Percentiles rank a stretch among this genome's conserved stretches.
Conservation (phyloP, 768 basidiomycete species). For the Mycena alexandri region DNA sequence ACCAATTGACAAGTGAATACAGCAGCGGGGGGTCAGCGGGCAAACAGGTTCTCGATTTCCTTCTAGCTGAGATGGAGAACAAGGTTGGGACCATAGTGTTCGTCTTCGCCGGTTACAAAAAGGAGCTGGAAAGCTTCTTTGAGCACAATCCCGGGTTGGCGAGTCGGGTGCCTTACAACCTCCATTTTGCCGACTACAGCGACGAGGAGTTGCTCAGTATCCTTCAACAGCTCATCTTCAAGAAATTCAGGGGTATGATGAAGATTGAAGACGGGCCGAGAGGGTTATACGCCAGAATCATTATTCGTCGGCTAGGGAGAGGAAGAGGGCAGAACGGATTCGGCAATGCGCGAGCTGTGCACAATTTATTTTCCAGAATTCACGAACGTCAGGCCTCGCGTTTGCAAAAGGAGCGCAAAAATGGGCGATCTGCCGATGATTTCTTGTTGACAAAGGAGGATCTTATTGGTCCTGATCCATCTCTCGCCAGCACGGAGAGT, state of each 20-base stretch:
- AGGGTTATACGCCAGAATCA: slow-evolving; percentile 68
- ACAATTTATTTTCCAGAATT: slow-evolving; percentile 62
- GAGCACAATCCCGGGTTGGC: slow-evolving; percentile 80
- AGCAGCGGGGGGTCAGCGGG: slow-evolving; percentile 52
- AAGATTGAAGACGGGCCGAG: slow-evolving; percentile 64
- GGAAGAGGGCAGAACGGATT: slow-evolving; percentile 70
- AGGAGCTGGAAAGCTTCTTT: slow-evolving; percentile 82
- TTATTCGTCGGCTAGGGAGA: slow-evolving; percentile 68
- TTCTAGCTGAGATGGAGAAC: slow-evolving; percentile 83
- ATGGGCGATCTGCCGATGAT: slow-evolving; percentile 59
- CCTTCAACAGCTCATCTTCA: slow-evolving; percentile 60
- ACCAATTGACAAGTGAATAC: slow-evolving; percentile 66
- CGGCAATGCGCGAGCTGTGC: slow-evolving; percentile 74
- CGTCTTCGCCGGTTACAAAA: slow-evolving; percentile 77
- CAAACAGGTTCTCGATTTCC: slow-evolving; percentile 71
- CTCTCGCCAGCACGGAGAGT: slow-evolving; percentile 58
- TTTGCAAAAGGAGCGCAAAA: slow-evolving; percentile 54
- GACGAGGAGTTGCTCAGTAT: slow-evolving; percentile 68
- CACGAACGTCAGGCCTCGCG: slow-evolving; percentile 67
- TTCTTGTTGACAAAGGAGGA: slow-evolving; percentile 66
- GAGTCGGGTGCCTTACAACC: slow-evolving; percentile 72
- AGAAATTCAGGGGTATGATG: slow-evolving; percentile 63
- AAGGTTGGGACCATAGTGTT: slow-evolving; percentile 72
- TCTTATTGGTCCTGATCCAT: slow-evolving; percentile 74
- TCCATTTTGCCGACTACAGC: slow-evolving; percentile 72